Evolutionary conservation across 345 rosid genomes (phyloP), one percentile per base, ranked within the genome.

Genomic region (Eucalyptus paniculata): DNA sequence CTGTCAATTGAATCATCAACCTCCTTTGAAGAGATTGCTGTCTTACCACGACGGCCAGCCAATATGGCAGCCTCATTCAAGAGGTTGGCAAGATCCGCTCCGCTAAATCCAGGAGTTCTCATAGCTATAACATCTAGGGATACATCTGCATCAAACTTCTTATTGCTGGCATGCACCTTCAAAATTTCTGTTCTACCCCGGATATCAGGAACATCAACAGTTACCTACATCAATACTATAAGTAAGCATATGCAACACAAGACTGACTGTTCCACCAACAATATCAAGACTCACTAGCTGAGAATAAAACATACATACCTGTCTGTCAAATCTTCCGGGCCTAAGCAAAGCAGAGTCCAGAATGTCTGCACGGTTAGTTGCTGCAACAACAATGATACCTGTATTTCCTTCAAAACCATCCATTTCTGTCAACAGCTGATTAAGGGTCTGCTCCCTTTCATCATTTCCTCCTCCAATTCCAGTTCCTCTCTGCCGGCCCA

Each of bases 21-120:
- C 91, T 97, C 99, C 94, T 96, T 97, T 42, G 99, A 94, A 81
- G 99, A 96, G 89, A 97, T 96, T 15, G 90, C 97, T 34, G 97
- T 91, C 95, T 92, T 95, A 53, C 95, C 99, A 50, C 99, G 97
- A 65, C 99, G 94, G 30, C 99, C 99, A 69, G 99, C 97, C 94
- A 97, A 92, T 91, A 97, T 97, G 11, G 99, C 98, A 88, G 99
- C 98, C 94, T 97, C 99, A 65, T 97, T 97, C 92, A 97, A 93
- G 88, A 97, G 98, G 92, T 97, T 97, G 88, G 99, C 99, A 58
- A 97, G 98, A 95, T 97, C 99, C 42, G 99, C 99, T 88, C 99
- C 99, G 86, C 99, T 97, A 87, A 97, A 97, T 89, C 99, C 99
- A 32, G 99, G 99, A 67, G 99, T 97, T 94, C 99, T 94, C 99